Conservation (phyloP, 768 basidiomycete species). For the Lactarius pseudohatsudake region DNA sequence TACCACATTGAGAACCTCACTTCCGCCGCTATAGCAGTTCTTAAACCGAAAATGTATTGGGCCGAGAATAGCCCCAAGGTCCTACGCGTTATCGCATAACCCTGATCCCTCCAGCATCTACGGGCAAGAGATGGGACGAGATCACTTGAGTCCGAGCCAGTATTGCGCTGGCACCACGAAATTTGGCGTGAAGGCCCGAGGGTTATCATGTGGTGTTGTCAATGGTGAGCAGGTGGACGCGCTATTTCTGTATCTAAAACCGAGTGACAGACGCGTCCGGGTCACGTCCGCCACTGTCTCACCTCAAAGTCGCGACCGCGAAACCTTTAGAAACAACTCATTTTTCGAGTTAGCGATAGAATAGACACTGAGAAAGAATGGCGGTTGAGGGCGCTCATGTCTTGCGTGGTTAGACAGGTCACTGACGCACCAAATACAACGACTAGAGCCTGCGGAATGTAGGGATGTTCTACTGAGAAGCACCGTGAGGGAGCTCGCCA, state of each 20-base stretch:
- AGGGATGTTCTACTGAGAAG: not conserved
- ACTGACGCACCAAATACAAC: not conserved
- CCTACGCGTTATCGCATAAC: not conserved
- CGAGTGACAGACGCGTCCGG: not conserved
- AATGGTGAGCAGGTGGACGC: not conserved
- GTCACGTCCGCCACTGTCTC: not conserved
- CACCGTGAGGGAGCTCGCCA: not conserved
- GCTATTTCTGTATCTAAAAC: not conserved
- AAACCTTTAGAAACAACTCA: not conserved
- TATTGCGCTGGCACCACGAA: constrained; percentile 14
- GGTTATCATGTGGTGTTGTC: not conserved
- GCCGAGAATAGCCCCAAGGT: not conserved
- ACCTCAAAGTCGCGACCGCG: not conserved
- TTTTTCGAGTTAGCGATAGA: not conserved
- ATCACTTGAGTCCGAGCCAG: not conserved
- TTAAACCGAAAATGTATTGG: not conserved
- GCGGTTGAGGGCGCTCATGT: constrained; percentile 9
- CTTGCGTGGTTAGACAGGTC: not conserved
- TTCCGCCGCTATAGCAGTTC: not conserved
- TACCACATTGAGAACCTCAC: not conserved
- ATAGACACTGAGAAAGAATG: constrained; percentile 7
- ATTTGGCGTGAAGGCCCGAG: not conserved
- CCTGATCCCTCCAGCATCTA: too few relatives aligned
- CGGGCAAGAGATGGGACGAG: not conserved
- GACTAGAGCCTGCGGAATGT: not conserved